Evolutionary conservation across 768 basidiomycete genomes (phyloP).

Genomic region (Filobasidium floriforme): DNA sequence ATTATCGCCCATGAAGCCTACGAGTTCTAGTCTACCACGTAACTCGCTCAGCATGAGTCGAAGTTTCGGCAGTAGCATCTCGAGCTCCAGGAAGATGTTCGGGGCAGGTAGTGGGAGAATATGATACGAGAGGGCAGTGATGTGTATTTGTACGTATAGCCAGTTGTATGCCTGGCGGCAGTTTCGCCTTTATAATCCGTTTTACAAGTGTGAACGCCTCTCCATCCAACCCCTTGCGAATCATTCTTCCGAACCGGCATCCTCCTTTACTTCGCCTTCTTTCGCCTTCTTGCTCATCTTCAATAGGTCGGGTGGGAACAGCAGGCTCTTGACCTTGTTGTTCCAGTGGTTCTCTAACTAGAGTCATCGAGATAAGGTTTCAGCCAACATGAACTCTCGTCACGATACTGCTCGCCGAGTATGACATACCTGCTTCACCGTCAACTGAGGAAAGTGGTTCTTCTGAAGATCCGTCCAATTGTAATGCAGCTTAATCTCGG

Average conservation of each 20-base stretch:
- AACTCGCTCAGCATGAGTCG: background rate
- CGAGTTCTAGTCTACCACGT: background rate
- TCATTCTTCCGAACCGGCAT: no score
- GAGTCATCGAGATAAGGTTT: background rate
- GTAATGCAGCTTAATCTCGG: background rate
- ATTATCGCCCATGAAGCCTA: constrained; percentile 1
- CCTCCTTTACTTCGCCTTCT: background rate
- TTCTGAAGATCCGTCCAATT: background rate
- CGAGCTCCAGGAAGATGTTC: constrained; percentile 1
- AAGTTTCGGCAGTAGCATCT: constrained; percentile 2
- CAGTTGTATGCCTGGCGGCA: no score
- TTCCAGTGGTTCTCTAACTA: constrained; percentile 1
- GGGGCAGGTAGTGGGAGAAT: background rate
- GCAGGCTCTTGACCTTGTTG: background rate
- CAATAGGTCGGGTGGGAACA: background rate
- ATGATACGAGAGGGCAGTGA: background rate
- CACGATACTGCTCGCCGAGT: background rate
- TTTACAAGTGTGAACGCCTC: background rate
- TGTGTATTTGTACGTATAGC: background rate
- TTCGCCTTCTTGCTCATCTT: constrained; percentile 5
- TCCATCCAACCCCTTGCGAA: background rate
- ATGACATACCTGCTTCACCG: background rate
- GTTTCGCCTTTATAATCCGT: background rate
- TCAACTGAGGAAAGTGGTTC: background rate
- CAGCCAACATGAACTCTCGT: background rate